Conservation (phyloP, 768 basidiomycete species). For the Suillus paluster region DNA sequence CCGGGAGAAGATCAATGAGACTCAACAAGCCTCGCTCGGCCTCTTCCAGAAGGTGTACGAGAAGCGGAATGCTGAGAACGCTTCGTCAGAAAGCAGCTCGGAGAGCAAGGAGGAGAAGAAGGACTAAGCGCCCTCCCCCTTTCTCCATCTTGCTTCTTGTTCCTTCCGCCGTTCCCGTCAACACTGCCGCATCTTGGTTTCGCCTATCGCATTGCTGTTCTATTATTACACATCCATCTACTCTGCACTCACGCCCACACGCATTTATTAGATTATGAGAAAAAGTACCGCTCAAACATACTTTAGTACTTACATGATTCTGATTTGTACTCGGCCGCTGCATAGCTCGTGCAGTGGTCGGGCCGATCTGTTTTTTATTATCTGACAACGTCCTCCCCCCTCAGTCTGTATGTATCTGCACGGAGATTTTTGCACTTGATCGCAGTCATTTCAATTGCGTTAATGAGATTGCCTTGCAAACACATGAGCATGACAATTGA, state of each 20-base stretch:
- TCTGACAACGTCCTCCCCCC: conserved; percentile 4
- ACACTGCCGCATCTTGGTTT: not conserved
- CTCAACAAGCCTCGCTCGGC: conserved; percentile 92
- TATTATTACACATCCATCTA: conserved; percentile 2
- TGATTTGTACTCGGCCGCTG: not conserved
- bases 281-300: conserved; percentile 26
- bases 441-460: not conserved
- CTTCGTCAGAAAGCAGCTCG: conserved; percentile 42
- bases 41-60: conserved; percentile 99
- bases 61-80: conserved; percentile 82
- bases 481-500: not conserved
- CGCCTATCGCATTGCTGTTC: conserved; percentile 5
- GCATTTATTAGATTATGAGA: conserved; percentile 34
- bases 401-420: conserved; percentile 5
- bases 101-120: conserved; percentile 78
- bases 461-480: not conserved
- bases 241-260: conserved; percentile 24
- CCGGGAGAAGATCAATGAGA: conserved; percentile 91
- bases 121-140: conserved; percentile 53
- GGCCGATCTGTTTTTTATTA: conserved; percentile 1
- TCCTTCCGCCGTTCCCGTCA: not conserved
- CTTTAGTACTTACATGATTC: conserved; percentile 8
- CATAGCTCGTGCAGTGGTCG: not conserved
- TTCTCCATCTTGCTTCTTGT: not conserved
- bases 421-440: not conserved